These are phyloP conservation scores for Pelargonium australe DNA, from an alignment of 441 rosid genomes.

Conservation along the genomic window DNA sequence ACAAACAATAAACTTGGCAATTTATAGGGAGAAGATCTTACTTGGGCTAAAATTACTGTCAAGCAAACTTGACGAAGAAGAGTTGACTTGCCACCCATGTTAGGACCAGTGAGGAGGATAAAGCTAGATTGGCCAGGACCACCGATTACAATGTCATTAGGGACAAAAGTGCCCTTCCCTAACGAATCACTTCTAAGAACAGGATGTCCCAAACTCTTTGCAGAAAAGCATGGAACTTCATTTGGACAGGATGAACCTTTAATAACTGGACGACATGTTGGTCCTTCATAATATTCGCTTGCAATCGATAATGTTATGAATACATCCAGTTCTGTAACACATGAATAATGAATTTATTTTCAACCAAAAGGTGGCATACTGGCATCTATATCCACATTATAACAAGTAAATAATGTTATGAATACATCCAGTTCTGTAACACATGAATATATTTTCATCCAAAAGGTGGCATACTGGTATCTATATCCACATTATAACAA, in stretches of 20 bases:
- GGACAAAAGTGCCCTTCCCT: slow-evolving; percentile 83
- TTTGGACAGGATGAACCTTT: slow-evolving; percentile 35
- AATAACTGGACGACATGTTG: slow-evolving; percentile 64
- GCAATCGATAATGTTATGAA: slow-evolving; percentile 84
- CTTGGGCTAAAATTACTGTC: slow-evolving; percentile 93
- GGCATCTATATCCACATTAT: no score
- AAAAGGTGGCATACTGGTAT: no score
- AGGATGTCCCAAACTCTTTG: slow-evolving; percentile 88
- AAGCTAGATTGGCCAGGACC: slow-evolving; percentile 65
- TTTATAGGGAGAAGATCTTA: slow-evolving; percentile 24
- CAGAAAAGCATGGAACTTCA: slow-evolving; percentile 55
- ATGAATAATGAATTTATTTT: slow-evolving; percentile 6
- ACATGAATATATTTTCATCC: no score
- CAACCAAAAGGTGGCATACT: slow-evolving; percentile 11
- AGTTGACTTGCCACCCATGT: slow-evolving; percentile 99
- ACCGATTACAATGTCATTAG: slow-evolving; percentile 73
- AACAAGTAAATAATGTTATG: no score
- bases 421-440: no score
- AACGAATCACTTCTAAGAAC: slow-evolving; percentile 80
- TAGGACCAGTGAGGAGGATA: slow-evolving; percentile 96
- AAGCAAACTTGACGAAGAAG: slow-evolving; percentile 99
- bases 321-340: slow-evolving; percentile 85
- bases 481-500: no score
- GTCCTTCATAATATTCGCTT: slow-evolving; percentile 83
- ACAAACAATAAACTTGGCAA: slow-evolving; percentile 18